These are phyloP conservation scores for Fusarium chuoi DNA, from an alignment of 2,329 filamentous ascomycete species.

Conservation along the genomic window DNA sequence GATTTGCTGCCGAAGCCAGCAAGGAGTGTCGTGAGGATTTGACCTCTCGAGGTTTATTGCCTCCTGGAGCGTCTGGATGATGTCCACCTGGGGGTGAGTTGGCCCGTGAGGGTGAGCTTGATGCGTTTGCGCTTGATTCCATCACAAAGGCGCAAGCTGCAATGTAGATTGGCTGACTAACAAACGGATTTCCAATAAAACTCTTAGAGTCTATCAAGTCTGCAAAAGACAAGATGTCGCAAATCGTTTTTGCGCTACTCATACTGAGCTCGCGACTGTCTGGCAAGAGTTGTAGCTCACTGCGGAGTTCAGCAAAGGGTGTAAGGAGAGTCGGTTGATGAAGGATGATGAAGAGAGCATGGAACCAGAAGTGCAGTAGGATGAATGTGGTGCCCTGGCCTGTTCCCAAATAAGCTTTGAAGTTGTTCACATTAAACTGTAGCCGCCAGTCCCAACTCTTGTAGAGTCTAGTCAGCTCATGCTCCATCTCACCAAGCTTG, in stretches of 20 bases:
- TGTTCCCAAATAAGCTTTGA: constrained; percentile 82
- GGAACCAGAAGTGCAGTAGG: constrained; percentile 88
- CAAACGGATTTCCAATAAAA: constrained; percentile 89
- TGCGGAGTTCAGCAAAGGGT: constrained; percentile 70
- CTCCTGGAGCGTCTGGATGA: background rate
- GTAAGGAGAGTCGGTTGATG: constrained; percentile 86
- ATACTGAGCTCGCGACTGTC: constrained; percentile 86
- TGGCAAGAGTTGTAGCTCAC: constrained; percentile 76
- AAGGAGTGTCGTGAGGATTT: constrained; percentile 75
- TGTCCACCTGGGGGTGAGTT: constrained; percentile 56
- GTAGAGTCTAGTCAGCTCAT: constrained; percentile 76
- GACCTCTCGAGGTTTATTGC: constrained; percentile 38
- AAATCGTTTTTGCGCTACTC: constrained; percentile 91
- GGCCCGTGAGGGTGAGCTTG: constrained; percentile 67
- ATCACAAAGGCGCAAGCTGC: constrained; percentile 89
- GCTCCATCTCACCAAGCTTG: constrained; percentile 80
- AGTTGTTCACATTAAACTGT: constrained; percentile 87
- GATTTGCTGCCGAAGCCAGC: constrained; percentile 81
- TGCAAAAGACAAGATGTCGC: constrained; percentile 87
- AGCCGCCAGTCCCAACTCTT: constrained; percentile 79
- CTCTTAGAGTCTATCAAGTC: constrained; percentile 87
- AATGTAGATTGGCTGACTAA: constrained; percentile 90
- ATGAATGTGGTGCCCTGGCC: constrained; percentile 90
- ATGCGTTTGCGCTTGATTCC: constrained; percentile 79
- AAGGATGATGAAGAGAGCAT: constrained; percentile 84